These are phyloP conservation scores for Millerozyma miso DNA, from an alignment of 805 yeast genomes.

Conservation along the genomic window DNA sequence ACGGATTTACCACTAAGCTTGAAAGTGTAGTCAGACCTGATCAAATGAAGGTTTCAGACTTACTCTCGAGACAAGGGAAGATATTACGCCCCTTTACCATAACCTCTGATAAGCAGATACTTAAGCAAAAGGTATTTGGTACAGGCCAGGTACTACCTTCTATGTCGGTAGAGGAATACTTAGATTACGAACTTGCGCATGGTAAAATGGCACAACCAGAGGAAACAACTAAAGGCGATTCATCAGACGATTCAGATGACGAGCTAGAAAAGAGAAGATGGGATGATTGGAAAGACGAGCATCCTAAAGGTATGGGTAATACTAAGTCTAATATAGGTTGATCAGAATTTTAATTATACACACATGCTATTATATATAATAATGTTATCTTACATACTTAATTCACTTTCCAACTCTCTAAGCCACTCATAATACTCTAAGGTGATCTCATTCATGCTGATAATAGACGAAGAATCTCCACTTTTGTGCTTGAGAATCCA, in stretches of 20 bases:
- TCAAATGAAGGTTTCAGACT: slow-evolving; percentile 20
- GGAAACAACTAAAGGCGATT: slow-evolving; percentile 36
- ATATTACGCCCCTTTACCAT: slow-evolving; percentile 82
- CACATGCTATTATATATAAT: not conserved
- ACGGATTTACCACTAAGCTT: slow-evolving; percentile 60
- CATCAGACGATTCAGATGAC: slow-evolving; percentile 53
- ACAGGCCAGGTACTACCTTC: slow-evolving; percentile 93
- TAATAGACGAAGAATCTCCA: slow-evolving; percentile 13
- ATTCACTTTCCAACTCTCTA: slow-evolving; percentile 25
- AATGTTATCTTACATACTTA: slow-evolving; percentile 4
- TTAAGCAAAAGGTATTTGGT: slow-evolving; percentile 69
- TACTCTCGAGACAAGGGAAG: slow-evolving; percentile 70
- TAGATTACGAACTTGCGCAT: slow-evolving; percentile 78
- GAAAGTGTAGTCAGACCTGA: slow-evolving; percentile 42
- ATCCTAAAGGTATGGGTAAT: slow-evolving; percentile 88
- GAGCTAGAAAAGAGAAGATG: slow-evolving; percentile 79
- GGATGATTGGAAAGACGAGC: slow-evolving; percentile 90
- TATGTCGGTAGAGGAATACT: slow-evolving; percentile 87
- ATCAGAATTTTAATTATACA: not conserved
- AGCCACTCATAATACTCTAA: slow-evolving; percentile 35
- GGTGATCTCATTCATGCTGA: slow-evolving; percentile 25
- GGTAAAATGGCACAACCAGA: slow-evolving; percentile 70
- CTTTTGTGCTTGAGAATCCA: slow-evolving; percentile 29
- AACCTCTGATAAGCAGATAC: slow-evolving; percentile 48
- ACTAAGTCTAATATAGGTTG: slow-evolving; percentile 48